A percentile compares a stretch with the other conserved stretches of the same genome.
Conservation (phyloP, 495 filamentous ascomycete genomes). For the Annulohypoxylon moriforme region DNA sequence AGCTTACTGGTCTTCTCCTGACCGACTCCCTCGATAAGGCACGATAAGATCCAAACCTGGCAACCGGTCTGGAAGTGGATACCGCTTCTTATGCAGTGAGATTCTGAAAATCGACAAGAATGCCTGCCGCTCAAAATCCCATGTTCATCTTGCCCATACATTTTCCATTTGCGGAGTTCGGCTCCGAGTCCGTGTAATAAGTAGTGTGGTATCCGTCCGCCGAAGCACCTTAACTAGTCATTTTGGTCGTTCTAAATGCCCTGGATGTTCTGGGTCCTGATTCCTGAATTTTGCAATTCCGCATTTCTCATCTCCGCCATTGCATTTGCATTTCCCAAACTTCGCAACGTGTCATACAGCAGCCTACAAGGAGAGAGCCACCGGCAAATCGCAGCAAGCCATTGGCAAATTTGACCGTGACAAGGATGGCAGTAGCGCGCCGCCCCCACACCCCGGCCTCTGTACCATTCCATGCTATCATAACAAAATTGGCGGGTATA, state of each 20-base stretch:
- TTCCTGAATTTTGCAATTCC: slow-evolving; percentile 38
- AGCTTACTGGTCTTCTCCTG: slow-evolving; percentile 34
- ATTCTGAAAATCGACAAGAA: slow-evolving; percentile 43
- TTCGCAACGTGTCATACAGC: slow-evolving; percentile 47
- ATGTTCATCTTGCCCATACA: slow-evolving; percentile 32
- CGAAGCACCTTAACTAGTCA: slow-evolving; percentile 24
- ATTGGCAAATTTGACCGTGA: slow-evolving; percentile 38
- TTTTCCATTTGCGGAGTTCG: slow-evolving; percentile 44
- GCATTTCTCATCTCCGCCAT: slow-evolving; percentile 41
- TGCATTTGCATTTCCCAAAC: slow-evolving; percentile 33
- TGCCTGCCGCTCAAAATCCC: slow-evolving; percentile 42
- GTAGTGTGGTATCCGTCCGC: slow-evolving; percentile 43
- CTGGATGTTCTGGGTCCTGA: slow-evolving; percentile 28
- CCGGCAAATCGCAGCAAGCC: slow-evolving; percentile 40
- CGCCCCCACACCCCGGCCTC: slow-evolving; percentile 34
- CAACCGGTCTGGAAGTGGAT: slow-evolving; percentile 43
- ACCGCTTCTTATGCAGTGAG: slow-evolving; percentile 38
- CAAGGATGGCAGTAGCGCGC: slow-evolving; percentile 36
- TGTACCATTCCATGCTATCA: slow-evolving; percentile 33
- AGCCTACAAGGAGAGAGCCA: slow-evolving; percentile 42
- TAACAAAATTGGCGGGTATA: slow-evolving; percentile 39
- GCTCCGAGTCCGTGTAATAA: slow-evolving; percentile 44
- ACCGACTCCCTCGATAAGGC: slow-evolving; percentile 42
- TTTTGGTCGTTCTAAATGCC: neutral
- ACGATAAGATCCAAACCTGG: slow-evolving; percentile 45